phyloP scores from a whole-genome alignment of 2,329 filamentous ascomycete genomes.

The Talaromyces sp. region DNA sequence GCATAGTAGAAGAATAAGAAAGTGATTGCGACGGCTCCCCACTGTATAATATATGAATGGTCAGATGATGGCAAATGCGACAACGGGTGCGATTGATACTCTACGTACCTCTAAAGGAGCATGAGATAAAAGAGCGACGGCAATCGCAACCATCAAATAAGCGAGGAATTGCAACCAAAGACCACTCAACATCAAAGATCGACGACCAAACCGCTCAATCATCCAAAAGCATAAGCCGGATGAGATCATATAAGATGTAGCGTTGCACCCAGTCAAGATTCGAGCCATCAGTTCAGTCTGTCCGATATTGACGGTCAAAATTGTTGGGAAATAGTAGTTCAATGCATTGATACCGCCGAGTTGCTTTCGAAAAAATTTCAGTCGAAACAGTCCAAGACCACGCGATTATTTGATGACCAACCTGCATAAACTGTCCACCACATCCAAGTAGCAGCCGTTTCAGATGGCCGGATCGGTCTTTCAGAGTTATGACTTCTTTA shows the following conservation, averaged over 20 bases:
- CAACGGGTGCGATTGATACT: neutral
- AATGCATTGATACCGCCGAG: constrained; percentile 43
- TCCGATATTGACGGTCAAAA: constrained; percentile 31
- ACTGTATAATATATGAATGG: neutral
- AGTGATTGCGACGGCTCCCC: constrained; percentile 6
- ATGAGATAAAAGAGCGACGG: constrained; percentile 19
- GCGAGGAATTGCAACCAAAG: constrained; percentile 23
- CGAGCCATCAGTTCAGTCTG: constrained; percentile 20
- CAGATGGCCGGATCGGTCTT: constrained; percentile 23
- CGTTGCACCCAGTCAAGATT: constrained; percentile 22
- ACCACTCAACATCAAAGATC: constrained; percentile 23
- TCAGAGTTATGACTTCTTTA: constrained; percentile 32
- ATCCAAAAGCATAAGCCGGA: constrained; percentile 25
- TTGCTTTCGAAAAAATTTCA: constrained; percentile 26
- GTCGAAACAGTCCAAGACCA: neutral
- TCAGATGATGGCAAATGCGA: neutral
- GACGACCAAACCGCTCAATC: constrained; percentile 26
- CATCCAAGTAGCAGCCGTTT: constrained; percentile 25
- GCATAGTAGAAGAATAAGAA: constrained; percentile 33
- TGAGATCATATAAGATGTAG: constrained; percentile 25
- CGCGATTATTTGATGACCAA: constrained; percentile 19
- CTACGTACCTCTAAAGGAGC: constrained; percentile 11
- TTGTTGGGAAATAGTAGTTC: constrained; percentile 40
- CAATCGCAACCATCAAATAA: constrained; percentile 25
- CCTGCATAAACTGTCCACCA: constrained; percentile 32